phyloP scores from a whole-genome alignment of 2,329 filamentous ascomycete genomes.

The Diaporthe vaccinii region DNA sequence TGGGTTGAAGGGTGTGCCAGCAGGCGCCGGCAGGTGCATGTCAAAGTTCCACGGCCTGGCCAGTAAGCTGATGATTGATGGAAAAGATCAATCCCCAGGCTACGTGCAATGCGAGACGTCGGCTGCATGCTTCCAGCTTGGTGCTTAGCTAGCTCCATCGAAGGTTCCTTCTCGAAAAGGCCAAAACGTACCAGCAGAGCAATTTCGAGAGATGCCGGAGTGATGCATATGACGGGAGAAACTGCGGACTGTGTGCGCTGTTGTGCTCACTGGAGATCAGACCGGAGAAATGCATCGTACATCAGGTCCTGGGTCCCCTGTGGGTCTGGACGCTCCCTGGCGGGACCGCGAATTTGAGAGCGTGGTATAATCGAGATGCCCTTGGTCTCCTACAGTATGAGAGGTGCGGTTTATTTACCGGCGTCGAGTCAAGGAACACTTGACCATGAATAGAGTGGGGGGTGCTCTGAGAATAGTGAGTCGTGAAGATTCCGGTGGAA shows the following conservation, averaged over 20 bases:
- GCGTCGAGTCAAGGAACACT: neutral
- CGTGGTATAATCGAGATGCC: neutral
- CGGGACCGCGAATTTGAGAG: conserved; percentile 28
- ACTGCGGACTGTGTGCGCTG: neutral
- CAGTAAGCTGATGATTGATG: conserved; percentile 27
- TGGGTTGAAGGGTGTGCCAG: conserved; percentile 1
- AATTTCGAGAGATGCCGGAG: neutral
- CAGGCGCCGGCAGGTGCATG: conserved; percentile 27
- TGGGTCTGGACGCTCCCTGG: conserved; percentile 6
- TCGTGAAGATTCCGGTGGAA: neutral
- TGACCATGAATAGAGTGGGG: neutral
- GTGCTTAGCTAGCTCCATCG: neutral
- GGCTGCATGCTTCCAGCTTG: neutral
- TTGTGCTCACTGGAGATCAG: neutral
- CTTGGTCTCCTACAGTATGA: neutral
- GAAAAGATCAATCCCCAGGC: neutral
- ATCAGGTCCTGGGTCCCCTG: neutral
- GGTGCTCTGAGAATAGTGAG: neutral
- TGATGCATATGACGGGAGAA: neutral
- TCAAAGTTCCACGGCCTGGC: neutral
- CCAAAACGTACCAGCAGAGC: neutral
- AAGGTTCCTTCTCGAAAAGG: neutral
- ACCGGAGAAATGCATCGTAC: conserved; percentile 23
- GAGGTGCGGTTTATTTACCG: neutral
- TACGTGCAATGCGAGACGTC: neutral